Percentiles rank a stretch among this genome's conserved stretches.
Evolutionary conservation across 192 early-diverging fungal species (phyloP).

Genomic region (Linnemannia exigua): DNA sequence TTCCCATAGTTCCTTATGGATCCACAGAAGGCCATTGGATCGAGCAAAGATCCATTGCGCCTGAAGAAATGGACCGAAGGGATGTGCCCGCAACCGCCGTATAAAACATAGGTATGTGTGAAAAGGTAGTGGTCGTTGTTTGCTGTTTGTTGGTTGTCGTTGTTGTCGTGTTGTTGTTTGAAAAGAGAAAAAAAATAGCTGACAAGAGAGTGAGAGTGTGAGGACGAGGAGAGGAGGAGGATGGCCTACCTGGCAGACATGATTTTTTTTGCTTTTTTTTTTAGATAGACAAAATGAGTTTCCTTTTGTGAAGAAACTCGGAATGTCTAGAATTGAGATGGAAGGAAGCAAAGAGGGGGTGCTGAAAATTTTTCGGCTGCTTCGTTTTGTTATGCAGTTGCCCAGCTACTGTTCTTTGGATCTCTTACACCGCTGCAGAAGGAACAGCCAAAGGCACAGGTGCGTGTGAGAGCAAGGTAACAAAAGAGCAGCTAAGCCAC

Average conservation of each 20-base stretch:
- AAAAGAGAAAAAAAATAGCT: background rate
- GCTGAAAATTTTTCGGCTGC: constrained; percentile 41
- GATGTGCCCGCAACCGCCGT: background rate
- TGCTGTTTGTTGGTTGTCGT: background rate
- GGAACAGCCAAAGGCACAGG: no score
- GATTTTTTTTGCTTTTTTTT: constrained; percentile 59
- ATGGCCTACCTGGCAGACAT: constrained; percentile 50
- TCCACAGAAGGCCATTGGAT: background rate
- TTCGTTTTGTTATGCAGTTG: constrained; percentile 21
- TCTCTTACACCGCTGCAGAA: background rate
- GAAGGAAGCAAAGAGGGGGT: constrained; percentile 55
- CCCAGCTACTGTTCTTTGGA: background rate
- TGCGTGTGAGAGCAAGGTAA: background rate
- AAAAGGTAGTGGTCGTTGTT: background rate
- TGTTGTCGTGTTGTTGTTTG: background rate
- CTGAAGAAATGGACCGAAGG: background rate
- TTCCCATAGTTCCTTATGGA: background rate
- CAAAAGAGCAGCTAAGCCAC: background rate
- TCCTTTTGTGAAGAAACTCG: constrained; percentile 48
- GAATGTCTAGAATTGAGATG: constrained; percentile 47
- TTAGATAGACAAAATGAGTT: constrained; percentile 48
- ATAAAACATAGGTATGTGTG: background rate
- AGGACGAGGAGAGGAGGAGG: background rate
- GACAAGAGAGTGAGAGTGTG: no score
- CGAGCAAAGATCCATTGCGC: background rate